phyloP scores from a whole-genome alignment of 2,329 filamentous ascomycete species.

The Coniochaeta prunicola region DNA sequence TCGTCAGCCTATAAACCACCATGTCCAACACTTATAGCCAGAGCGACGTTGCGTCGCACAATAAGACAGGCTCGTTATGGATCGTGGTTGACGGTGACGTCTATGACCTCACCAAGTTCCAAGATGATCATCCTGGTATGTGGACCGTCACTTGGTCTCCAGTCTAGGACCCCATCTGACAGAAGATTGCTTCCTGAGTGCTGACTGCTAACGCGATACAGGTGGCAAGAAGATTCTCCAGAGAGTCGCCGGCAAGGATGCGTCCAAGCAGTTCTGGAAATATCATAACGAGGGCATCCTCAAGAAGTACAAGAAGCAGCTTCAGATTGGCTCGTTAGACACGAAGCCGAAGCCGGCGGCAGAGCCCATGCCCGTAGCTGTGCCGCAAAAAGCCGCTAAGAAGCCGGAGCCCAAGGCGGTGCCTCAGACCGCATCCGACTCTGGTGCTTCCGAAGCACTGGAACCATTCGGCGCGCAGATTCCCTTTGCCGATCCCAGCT shows the following conservation, averaged over 20 bases:
- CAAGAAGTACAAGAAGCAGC: conserved; percentile 73
- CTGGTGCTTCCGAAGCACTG: conserved; percentile 61
- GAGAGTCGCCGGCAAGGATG: conserved; percentile 58
- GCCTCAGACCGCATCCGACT: conserved; percentile 25
- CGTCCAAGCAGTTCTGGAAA: conserved; percentile 63
- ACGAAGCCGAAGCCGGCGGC: conserved; percentile 66
- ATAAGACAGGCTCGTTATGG: conserved; percentile 78
- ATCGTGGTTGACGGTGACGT: conserved; percentile 92
- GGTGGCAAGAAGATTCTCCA: conserved; percentile 60
- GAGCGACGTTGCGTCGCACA: conserved; percentile 84
- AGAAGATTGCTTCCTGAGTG: neutral
- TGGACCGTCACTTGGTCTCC: conserved; percentile 1
- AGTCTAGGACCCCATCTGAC: neutral
- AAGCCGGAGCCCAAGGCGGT: conserved; percentile 19
- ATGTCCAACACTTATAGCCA: conserved; percentile 88
- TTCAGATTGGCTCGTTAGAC: conserved; percentile 83
- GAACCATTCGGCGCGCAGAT: conserved; percentile 82
- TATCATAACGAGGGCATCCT: conserved; percentile 80
- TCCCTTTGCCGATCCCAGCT: conserved; percentile 85
- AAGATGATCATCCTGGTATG: conserved; percentile 75
- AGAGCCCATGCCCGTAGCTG: conserved; percentile 44
- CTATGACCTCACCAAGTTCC: conserved; percentile 87
- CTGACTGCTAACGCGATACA: conserved; percentile 16
- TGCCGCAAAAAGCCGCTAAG: conserved; percentile 23
- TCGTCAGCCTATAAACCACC: conserved; percentile 14